phyloP scores from a whole-genome alignment of 1,284 basidiomycete species.

The Heliocybe sulcata region DNA sequence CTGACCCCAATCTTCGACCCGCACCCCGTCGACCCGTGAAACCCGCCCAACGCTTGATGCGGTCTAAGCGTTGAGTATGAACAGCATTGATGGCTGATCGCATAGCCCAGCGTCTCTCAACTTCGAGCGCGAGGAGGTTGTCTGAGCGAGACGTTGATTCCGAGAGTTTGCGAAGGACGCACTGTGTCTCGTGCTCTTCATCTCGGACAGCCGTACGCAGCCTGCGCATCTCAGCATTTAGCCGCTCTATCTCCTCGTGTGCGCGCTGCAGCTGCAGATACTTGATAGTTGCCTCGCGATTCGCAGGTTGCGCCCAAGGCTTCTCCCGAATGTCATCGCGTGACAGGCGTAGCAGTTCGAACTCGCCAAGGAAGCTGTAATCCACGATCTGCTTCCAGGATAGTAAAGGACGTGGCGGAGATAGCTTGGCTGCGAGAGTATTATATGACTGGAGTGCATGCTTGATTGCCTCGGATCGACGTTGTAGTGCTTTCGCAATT shows the following conservation, averaged over 20 bases:
- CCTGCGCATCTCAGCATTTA: too few species aligned
- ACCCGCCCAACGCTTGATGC: too few species aligned
- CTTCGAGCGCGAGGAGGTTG: too few species aligned
- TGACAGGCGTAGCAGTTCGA: constrained; percentile 14
- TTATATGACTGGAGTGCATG: constrained; percentile 16
- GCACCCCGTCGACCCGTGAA: too few species aligned
- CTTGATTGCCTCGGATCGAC: constrained; percentile 12
- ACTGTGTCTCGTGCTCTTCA: too few species aligned
- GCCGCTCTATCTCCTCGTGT: constrained; percentile 15
- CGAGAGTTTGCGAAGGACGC: too few species aligned
- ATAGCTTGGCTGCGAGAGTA: constrained; percentile 8
- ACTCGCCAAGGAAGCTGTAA: constrained; percentile 15
- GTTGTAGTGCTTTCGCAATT: constrained; percentile 14
- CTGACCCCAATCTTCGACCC: too few species aligned
- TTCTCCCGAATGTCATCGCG: constrained; percentile 7
- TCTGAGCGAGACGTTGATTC: too few species aligned
- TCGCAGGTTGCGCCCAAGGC: constrained; percentile 12
- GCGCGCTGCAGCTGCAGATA: constrained; percentile 14
- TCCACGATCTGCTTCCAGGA: constrained; percentile 13
- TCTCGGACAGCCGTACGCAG: too few species aligned
- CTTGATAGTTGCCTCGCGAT: constrained; percentile 12
- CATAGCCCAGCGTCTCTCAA: too few species aligned
- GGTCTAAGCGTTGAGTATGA: too few species aligned
- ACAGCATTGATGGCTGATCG: too few species aligned
- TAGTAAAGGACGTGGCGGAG: constrained; percentile 10